These are phyloP conservation scores for Laguncularia racemosa DNA, from an alignment of 345 rosid genomes.

Conservation along the genomic window DNA sequence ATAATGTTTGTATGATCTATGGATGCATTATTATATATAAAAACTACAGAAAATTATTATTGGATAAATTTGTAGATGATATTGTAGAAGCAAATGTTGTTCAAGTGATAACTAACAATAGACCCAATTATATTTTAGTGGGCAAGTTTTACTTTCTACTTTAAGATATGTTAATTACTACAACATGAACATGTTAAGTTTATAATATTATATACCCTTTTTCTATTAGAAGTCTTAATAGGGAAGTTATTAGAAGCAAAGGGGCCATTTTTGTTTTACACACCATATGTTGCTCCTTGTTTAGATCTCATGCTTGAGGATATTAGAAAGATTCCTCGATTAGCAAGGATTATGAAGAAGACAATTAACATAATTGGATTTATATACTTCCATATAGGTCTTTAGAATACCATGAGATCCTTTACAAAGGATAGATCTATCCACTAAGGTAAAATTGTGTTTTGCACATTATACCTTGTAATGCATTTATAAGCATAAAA, in stretches of 20 bases:
- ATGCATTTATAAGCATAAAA: neutral
- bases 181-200: neutral
- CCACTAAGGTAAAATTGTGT: neutral
- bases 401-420: neutral
- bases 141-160: no score
- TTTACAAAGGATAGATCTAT: neutral
- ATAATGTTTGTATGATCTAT: neutral
- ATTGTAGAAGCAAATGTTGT: slow-evolving; percentile 1
- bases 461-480: slow-evolving; percentile 5
- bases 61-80: neutral
- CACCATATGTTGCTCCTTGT: slow-evolving; percentile 12
- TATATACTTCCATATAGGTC: no score
- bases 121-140: no score
- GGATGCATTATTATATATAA: slow-evolving; percentile 7
- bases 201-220: neutral
- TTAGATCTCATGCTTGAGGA: slow-evolving; percentile 8
- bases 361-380: neutral
- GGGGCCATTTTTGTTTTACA: neutral
- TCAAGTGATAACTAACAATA: no score
- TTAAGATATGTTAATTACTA: no score
- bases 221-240: neutral
- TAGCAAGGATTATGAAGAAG: neutral
- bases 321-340: neutral
- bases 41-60: neutral
- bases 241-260: neutral